Evolutionary conservation across 2,329 filamentous ascomycete genomes (phyloP), one percentile per base, ranked within the genome.

Genomic region (Tympanopsis confertula): DNA sequence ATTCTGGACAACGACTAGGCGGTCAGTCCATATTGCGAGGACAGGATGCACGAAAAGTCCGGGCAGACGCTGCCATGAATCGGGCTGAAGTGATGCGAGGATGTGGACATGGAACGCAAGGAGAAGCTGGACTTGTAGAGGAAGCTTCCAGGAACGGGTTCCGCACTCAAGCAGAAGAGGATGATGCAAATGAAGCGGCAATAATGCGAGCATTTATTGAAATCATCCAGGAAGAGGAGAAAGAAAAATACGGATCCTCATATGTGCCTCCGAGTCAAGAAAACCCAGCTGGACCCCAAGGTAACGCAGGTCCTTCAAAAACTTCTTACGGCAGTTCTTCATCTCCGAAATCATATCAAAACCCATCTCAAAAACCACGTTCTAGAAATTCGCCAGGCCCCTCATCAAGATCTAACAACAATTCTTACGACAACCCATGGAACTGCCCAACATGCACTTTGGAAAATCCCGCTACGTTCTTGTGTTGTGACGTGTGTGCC

Each of bases 191-290:
- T 39, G 73, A 81, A 43, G 57, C 64, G 13, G 77, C 77, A 4
- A 79, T 81, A 22, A 69, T 77, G 48, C 64, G 74, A 45, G 77
- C 75, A 2, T 68, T 78, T 20, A 74, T 74, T 42, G 77, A 82
- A 41, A 55, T 82, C 26, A 71, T 80, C 42, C 73, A 79, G 45
- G 65, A 80, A 48, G 77, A 80, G 43, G 66, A 71, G 42, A 56
- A 55, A 19, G 72, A 78, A 45, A 59, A 65, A 47, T 48, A 52
- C 36, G 61, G 59, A 44, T 45, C 19, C 19, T 32, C 18, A 15
- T 38, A 13, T 7, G 17, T 3, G 14, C 15, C 20, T 19, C 32
- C 17, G 13, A 29, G 19, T 19, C 36, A 20, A 50, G 37, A 50
- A 58, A 36, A 47, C 50, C 20, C 49, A 51, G 20, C 19, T 20